A percentile compares a stretch with the other conserved stretches of the same genome.
phyloP scores from a whole-genome alignment of 352 stramenopile genomes.

The Pythium chondricola region DNA sequence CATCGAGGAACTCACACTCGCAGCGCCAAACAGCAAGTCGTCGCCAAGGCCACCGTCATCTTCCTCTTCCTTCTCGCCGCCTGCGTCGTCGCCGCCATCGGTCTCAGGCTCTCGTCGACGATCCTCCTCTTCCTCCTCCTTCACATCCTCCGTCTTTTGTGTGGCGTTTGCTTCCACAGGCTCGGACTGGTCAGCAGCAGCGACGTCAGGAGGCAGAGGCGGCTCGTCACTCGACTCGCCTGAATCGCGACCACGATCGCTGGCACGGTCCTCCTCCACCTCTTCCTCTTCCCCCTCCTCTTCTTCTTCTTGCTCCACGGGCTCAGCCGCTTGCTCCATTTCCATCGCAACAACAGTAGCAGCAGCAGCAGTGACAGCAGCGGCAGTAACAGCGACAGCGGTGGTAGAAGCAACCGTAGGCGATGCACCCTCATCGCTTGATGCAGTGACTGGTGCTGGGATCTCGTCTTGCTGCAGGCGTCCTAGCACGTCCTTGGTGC shows the following conservation, averaged over 20 bases:
- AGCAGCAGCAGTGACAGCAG: conserved; percentile 3
- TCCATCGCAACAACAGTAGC: neutral
- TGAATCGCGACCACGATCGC: conserved; percentile 1
- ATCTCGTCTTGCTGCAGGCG: conserved; percentile 33
- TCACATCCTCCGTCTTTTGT: neutral
- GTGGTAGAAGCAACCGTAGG: neutral
- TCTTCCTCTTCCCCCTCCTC: too few relatives aligned
- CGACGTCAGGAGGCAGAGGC: conserved; percentile 9
- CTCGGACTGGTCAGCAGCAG: too few relatives aligned
- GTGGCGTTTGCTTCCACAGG: neutral
- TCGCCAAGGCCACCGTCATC: conserved; percentile 30
- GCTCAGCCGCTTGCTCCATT: too few relatives aligned
- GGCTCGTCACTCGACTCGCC: conserved; percentile 15
- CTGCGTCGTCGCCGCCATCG: neutral
- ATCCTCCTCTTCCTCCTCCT: neutral
- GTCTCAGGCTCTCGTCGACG: neutral
- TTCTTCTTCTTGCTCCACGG: too few relatives aligned
- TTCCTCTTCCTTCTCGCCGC: conserved; percentile 16
- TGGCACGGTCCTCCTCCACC: neutral
- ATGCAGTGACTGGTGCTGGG: neutral
- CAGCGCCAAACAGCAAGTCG: conserved; percentile 27
- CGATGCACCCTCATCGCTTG: neutral
- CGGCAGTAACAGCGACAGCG: conserved; percentile 3
- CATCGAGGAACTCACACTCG: neutral
- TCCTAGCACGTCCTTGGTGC: conserved; percentile 62